phyloP scores from a whole-genome alignment of 176 grass and related monocot species.

The Ampelocalamus luodianensis region DNA sequence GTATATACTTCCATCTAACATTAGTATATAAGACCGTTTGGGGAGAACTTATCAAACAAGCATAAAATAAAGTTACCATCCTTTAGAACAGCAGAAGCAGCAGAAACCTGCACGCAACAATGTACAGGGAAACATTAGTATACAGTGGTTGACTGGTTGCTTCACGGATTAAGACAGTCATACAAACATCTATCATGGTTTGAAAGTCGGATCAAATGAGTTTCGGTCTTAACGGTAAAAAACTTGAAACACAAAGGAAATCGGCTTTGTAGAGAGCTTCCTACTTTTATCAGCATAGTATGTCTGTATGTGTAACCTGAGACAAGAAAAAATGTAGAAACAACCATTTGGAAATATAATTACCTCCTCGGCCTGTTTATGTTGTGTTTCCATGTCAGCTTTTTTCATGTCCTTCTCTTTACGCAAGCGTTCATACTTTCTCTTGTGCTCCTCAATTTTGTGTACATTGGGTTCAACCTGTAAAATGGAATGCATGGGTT shows the following conservation, averaged over 20 bases:
- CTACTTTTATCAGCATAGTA: background rate
- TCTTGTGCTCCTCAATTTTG: conserved; percentile 69
- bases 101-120: conserved; percentile 40
- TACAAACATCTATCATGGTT: background rate
- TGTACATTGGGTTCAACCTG: conserved; percentile 77
- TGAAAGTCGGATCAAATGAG: background rate
- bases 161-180: background rate
- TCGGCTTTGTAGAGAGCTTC: background rate
- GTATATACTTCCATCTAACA: background rate
- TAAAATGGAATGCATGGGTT: conserved; percentile 43
- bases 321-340: conserved; percentile 2
- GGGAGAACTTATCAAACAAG: conserved; percentile 25
- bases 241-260: background rate
- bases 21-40: background rate
- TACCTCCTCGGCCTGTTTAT: conserved; percentile 59
- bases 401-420: conserved; percentile 70
- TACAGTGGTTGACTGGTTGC: background rate
- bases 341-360: conserved; percentile 26
- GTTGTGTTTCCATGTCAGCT: conserved; percentile 56
- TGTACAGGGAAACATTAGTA: conserved; percentile 33
- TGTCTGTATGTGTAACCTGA: background rate
- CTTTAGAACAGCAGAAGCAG: conserved; percentile 50
- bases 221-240: conserved; percentile 1
- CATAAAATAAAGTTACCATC: conserved; percentile 53
- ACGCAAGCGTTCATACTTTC: conserved; percentile 67